Evolutionary conservation across 2,329 filamentous ascomycete species (phyloP), one percentile per base, ranked within the genome.

Genomic region (Helotiales sp.): DNA sequence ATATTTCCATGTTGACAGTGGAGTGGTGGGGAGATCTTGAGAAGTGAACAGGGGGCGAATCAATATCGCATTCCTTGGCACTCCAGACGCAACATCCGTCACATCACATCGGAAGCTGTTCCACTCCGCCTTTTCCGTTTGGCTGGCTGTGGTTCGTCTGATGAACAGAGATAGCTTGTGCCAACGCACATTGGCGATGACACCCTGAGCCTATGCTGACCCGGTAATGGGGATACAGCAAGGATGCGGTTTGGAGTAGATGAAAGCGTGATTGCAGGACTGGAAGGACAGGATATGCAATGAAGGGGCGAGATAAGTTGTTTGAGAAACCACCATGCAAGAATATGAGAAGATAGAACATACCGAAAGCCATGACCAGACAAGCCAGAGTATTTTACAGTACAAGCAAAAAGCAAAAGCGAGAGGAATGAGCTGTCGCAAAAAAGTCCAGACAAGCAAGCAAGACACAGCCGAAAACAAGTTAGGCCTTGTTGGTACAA

Each of bases 401-500:
- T 45, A 5, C 28, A 55, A 37, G 28, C 17, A 55, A 40, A 24
- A 24, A 43, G 20, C 47, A 45, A 32, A 45, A 47, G 22, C 22
- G 28, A 55, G n/a, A 15, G 22, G n/a, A 17, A 40, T 40, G 3
- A 5, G 37, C 24, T 7, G 30, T 45, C 37, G 34, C 45, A 17
- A 62, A 32, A 11, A 60, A 15, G n/a, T 28, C 15, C 24, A 11
- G 28, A 54, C 45, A 26, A 20, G n/a, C 47, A 26, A 32, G 47
- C 47, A 61, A 30, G 58, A 30, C 45, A 62, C 20, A 28, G 22
- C 20, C 59, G n/a, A n/a, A 57, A 22, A 63, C 49, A 28, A 63
- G 26, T 72, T 69, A 77, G 52, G 68, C 73, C 59, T 77, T 77
- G 69, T 71, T 74, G 37, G 74, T 72, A 58, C 89, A 91, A 28